Base-by-base conservation (phyloP, 257 asterid species). In the Marsdenia floribunda region DNA sequence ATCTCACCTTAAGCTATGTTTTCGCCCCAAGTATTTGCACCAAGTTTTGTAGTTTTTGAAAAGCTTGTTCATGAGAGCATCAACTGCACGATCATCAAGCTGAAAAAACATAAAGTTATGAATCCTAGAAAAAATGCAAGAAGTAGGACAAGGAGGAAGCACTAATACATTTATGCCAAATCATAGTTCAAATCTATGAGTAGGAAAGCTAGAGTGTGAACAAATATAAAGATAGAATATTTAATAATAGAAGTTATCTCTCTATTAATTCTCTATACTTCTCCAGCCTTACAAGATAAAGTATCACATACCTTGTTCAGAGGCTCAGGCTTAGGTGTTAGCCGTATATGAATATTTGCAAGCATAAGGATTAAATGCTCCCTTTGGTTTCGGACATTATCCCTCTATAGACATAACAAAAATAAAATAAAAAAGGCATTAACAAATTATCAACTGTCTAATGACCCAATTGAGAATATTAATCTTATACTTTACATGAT, bases 21-120 rank as follows among this genome's bases (percentile, higher is more conserved):
- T 92, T 81, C 88, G 85, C 55, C 98, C 99, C 89, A 95, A 85
- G 81, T 90, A 95, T 81, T 90, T 95, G 74, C 99, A 95, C 99
- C 99, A 95, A 44, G 91, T 87, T 87, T 92, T 95, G 90, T 95
- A 95, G 87, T 95, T 95, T 87, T 90, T 95, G 90, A 95, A 95
- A 80, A 92, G 83, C 85, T 95, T 95, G 84, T 80, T 87, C 97
- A 87, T 85, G 80, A 95, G 96, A 40, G 97, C 92, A 76, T 90
- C 96, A 80, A 87, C 98, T 69, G 98, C 99, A 68, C 98, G 96
- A 72, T 92, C 95, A 67, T 92, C 98, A 81, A 95, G 96, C 99
- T 92, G 85, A 72, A 57, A 73, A 71, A 63, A n/a, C 57, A 68
- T 52, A 73, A 68, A 59, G 61, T 55, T 55, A 55, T 14, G 24